A percentile compares a stretch with the other conserved stretches of the same genome.
Evolutionary conservation across 192 early-diverging fungal species (phyloP).

Genomic region (Gonapodya prolifera): DNA sequence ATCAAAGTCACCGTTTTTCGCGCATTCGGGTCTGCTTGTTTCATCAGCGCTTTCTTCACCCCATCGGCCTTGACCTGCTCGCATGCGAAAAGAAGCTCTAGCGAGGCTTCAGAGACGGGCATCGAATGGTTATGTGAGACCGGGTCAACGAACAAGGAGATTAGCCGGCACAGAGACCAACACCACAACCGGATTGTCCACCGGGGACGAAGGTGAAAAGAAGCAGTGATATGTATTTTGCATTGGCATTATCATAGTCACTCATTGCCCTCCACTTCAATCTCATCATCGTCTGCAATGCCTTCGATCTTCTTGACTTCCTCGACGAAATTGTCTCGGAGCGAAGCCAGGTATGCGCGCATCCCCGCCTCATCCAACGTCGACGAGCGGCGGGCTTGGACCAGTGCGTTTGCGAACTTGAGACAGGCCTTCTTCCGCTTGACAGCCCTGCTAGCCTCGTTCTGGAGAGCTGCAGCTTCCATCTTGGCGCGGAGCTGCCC

Average conservation of each 20-base stretch:
- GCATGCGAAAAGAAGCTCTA: background rate
- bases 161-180: too few relatives aligned
- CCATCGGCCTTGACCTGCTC: background rate
- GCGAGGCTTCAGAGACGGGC: background rate
- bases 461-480: background rate
- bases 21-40: background rate
- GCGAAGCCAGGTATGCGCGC: constrained; percentile 1
- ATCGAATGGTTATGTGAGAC: too few relatives aligned
- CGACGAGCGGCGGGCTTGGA: background rate
- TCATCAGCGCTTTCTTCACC: background rate
- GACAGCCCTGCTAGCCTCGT: background rate
- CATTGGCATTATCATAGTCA: background rate
- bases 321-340: background rate
- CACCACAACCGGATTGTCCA: too few relatives aligned
- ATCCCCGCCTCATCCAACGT: background rate
- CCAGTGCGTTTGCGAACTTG: background rate
- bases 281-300: background rate
- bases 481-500: background rate
- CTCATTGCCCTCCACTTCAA: background rate
- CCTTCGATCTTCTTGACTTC: background rate
- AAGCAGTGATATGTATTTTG: too few relatives aligned
- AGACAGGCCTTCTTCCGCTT: background rate
- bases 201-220: too few relatives aligned
- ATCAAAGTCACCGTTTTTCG: background rate
- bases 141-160: too few relatives aligned